Conservation (phyloP, 192 early-diverging fungal genomes). For the Phlyctochytrium arcticum region DNA sequence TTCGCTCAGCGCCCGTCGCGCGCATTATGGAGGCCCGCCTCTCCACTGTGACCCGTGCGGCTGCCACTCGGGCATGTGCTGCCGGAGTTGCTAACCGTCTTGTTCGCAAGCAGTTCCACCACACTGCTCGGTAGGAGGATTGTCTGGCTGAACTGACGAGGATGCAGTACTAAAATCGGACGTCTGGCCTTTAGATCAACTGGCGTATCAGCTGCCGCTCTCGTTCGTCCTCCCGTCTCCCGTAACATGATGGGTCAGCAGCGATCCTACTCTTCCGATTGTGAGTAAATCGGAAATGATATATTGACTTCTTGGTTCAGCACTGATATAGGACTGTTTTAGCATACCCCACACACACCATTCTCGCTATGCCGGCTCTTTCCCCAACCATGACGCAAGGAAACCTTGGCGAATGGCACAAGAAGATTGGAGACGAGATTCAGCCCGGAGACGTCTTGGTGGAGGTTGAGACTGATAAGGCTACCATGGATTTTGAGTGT, state of each 20-base stretch:
- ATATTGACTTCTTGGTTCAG: neutral
- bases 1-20: neutral
- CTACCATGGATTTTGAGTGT: constrained; percentile 98
- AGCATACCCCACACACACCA: constrained; percentile 62
- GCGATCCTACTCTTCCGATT: neutral
- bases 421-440: constrained; percentile 89
- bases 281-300: too few relatives aligned
- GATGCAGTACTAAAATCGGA: too few relatives aligned
- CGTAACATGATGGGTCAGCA: too few relatives aligned
- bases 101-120: too few relatives aligned
- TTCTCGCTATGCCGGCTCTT: constrained; percentile 94
- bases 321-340: too few relatives aligned
- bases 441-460: constrained; percentile 87
- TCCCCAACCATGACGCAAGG: constrained; percentile 95
- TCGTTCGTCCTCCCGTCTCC: too few relatives aligned
- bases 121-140: too few relatives aligned
- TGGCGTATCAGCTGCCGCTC: too few relatives aligned
- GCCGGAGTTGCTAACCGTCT: neutral
- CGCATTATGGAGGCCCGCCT: neutral
- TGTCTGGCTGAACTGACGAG: too few relatives aligned
- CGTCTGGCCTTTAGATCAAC: too few relatives aligned
- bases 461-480: constrained; percentile 99
- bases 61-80: neutral
- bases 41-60: neutral
- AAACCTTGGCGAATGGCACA: constrained; percentile 90